These are phyloP conservation scores for Penicillium mononematosum DNA, from an alignment of 495 filamentous ascomycete species.

Conservation along the genomic window DNA sequence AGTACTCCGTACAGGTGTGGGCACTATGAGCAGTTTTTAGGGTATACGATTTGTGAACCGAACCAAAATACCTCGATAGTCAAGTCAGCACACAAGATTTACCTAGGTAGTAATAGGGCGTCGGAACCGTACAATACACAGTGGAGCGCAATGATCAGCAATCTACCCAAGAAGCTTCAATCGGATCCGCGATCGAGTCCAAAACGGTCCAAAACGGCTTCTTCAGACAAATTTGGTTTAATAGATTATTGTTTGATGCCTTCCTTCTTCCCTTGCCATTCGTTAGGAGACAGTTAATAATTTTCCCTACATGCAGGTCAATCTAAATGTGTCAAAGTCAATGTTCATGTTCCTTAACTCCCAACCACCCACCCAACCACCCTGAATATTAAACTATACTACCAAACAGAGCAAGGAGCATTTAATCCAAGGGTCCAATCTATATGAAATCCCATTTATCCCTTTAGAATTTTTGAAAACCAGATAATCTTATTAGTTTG, in stretches of 20 bases:
- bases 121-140: background rate
- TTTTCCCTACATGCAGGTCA: background rate
- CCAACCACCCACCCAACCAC: constrained; percentile 10
- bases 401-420: constrained; percentile 8
- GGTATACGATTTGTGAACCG: background rate
- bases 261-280: background rate
- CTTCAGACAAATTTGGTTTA: background rate
- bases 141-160: constrained; percentile 17
- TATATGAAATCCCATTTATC: constrained; percentile 3
- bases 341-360: background rate
- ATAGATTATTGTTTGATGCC: background rate
- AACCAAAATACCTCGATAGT: background rate
- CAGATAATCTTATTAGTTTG: constrained; percentile 11
- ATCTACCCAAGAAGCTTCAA: constrained; percentile 15
- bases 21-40: constrained; percentile 7
- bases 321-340: background rate
- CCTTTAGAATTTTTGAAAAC: background rate
- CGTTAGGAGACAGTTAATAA: background rate
- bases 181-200: constrained; percentile 11
- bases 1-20: constrained; percentile 2
- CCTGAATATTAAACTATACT: constrained; percentile 1
- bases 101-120: background rate
- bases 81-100: background rate
- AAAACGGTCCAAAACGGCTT: constrained; percentile 4
- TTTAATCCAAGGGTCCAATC: constrained; percentile 2